Evolutionary conservation across 2,329 filamentous ascomycete genomes (phyloP).

Genomic region (Ambrosiella cleistominuta): DNA sequence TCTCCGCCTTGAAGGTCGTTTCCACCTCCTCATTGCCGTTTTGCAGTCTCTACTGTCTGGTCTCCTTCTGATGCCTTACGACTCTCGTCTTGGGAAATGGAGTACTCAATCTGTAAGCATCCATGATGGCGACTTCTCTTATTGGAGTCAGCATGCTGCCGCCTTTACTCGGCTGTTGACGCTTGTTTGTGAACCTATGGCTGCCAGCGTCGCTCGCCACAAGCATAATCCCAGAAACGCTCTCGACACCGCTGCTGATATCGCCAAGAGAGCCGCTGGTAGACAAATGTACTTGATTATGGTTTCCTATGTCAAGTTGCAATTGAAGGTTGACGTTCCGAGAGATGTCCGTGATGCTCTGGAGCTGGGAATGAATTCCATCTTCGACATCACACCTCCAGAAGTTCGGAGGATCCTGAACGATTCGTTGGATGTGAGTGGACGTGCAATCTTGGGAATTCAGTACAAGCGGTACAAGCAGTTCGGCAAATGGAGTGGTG

Average conservation of each 20-base stretch:
- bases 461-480: slow-evolving; percentile 42
- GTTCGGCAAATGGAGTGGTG: slow-evolving; percentile 47
- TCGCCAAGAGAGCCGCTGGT: slow-evolving; percentile 42
- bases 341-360: slow-evolving; percentile 35
- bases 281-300: slow-evolving; percentile 44
- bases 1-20: slow-evolving; percentile 42
- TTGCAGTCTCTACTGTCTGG: slow-evolving; percentile 38
- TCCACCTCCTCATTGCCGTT: slow-evolving; percentile 37
- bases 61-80: slow-evolving; percentile 27
- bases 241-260: slow-evolving; percentile 42
- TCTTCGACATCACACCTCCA: slow-evolving; percentile 39
- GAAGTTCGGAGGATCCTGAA: slow-evolving; percentile 39
- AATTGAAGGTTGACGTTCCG: slow-evolving; percentile 37
- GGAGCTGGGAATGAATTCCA: slow-evolving; percentile 38
- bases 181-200: slow-evolving; percentile 40
- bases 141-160: slow-evolving; percentile 28
- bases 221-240: slow-evolving; percentile 18
- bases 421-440: slow-evolving; percentile 41
- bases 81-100: slow-evolving; percentile 17
- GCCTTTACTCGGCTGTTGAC: slow-evolving; percentile 38
- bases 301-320: slow-evolving; percentile 41
- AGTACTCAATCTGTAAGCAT: slow-evolving; percentile 14
- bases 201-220: slow-evolving; percentile 27
- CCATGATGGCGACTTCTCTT: slow-evolving; percentile 12
- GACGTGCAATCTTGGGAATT: slow-evolving; percentile 39